Evolutionary conservation across 1,284 basidiomycete species (phyloP).

Genomic region (Tylopilus sp.): DNA sequence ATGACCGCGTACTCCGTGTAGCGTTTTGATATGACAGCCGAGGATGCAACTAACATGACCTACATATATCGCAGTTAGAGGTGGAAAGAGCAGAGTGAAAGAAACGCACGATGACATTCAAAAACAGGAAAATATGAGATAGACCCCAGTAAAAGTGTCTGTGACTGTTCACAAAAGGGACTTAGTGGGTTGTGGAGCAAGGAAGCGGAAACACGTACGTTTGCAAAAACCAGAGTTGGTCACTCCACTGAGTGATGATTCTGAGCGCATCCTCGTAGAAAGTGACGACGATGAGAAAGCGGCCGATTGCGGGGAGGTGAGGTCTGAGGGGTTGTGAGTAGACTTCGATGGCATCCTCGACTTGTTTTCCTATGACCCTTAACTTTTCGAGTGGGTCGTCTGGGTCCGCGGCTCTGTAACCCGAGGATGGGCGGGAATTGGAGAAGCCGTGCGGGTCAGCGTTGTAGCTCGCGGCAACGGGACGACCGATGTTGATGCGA

Average conservation of each 20-base stretch:
- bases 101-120: slow-evolving; percentile 86
- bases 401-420: slow-evolving; percentile 73
- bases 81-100: not conserved
- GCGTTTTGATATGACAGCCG: slow-evolving; percentile 83
- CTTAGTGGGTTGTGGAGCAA: not conserved
- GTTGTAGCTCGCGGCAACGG: slow-evolving; percentile 52
- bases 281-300: slow-evolving; percentile 97
- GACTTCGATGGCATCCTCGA: slow-evolving; percentile 92
- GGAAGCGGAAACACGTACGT: slow-evolving; percentile 43
- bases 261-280: slow-evolving; percentile 96
- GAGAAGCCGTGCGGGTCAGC: slow-evolving; percentile 72
- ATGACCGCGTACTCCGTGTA: slow-evolving; percentile 87
- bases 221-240: slow-evolving; percentile 97
- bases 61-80: slow-evolving; percentile 33
- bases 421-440: slow-evolving; percentile 61
- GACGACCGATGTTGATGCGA: slow-evolving; percentile 78
- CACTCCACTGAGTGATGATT: slow-evolving; percentile 91
- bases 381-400: slow-evolving; percentile 85
- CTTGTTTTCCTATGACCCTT: slow-evolving; percentile 69
- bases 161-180: slow-evolving; percentile 54
- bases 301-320: slow-evolving; percentile 90
- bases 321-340: slow-evolving; percentile 94
- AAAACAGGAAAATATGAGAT: slow-evolving; percentile 86
- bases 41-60: slow-evolving; percentile 90
- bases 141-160: slow-evolving; percentile 93